These are phyloP conservation scores for Ciborinia camelliae DNA, from an alignment of 2,329 filamentous ascomycete genomes.

Conservation along the genomic window DNA sequence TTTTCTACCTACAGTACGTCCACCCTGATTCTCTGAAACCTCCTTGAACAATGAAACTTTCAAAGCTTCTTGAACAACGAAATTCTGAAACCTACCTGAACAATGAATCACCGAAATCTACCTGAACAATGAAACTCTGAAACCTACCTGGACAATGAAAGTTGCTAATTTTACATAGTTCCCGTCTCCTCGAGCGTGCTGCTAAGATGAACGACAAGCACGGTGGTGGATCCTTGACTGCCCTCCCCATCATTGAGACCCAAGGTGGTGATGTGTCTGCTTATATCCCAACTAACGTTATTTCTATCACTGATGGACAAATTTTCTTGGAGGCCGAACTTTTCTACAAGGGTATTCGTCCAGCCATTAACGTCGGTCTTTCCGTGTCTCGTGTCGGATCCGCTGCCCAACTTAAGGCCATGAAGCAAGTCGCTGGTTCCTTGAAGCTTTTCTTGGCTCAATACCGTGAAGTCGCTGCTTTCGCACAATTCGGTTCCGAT, in stretches of 20 bases:
- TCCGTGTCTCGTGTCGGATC: constrained; percentile 99
- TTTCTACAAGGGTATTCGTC: constrained; percentile 99
- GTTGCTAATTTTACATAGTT: too few species aligned
- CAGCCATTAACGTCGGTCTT: constrained; percentile 99
- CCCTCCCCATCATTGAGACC: constrained; percentile 97
- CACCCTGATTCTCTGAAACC: too few species aligned
- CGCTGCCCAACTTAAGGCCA: constrained; percentile 98
- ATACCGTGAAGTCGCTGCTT: constrained; percentile 99
- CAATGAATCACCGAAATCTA: too few species aligned
- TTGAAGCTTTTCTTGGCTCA: constrained; percentile 99
- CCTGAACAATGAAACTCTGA: too few species aligned
- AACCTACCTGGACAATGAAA: too few species aligned
- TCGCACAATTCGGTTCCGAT: constrained; percentile 99
- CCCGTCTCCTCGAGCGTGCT: constrained; percentile 97
- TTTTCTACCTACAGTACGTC: constrained; percentile 91
- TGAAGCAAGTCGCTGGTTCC: constrained; percentile 99
- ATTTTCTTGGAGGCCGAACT: constrained; percentile 99
- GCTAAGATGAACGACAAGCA: constrained; percentile 98
- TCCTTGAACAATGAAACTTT: too few species aligned
- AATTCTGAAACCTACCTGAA: too few species aligned
- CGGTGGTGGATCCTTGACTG: constrained; percentile 94
- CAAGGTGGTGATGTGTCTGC: constrained; percentile 99
- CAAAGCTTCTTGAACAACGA: too few species aligned
- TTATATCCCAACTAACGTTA: constrained; percentile 99
- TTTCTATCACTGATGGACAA: constrained; percentile 99